Conservation (phyloP, 345 rosid genomes). For the Odontarrhena argentea region DNA sequence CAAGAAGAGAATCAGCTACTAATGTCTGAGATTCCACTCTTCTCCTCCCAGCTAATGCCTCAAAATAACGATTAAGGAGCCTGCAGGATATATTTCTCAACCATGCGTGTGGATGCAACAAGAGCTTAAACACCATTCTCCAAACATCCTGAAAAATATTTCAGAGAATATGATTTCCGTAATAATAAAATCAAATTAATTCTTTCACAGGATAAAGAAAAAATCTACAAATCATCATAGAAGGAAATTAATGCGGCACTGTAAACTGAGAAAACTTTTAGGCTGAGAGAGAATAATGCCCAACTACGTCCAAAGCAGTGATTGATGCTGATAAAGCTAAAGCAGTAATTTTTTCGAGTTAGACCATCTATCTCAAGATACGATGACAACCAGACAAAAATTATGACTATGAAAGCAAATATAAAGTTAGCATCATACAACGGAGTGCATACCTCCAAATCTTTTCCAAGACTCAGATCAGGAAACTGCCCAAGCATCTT, state of each 20-base stretch:
- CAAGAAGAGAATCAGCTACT: slow-evolving; percentile 46
- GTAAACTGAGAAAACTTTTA: slow-evolving; percentile 1
- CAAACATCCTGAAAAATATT: slow-evolving; percentile 64
- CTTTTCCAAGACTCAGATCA: slow-evolving; percentile 44
- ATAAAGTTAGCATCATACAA: slow-evolving; percentile 6
- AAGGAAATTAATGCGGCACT: slow-evolving; percentile 5
- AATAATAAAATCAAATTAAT: neutral
- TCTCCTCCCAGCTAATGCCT: slow-evolving; percentile 43
- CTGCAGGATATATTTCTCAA: slow-evolving; percentile 64
- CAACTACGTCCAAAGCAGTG: slow-evolving; percentile 10
- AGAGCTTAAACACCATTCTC: slow-evolving; percentile 65
- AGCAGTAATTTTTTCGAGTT: slow-evolving; percentile 4
- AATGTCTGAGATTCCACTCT: slow-evolving; percentile 41
- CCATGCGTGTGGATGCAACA: slow-evolving; percentile 84
- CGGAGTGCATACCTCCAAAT: slow-evolving; percentile 62
- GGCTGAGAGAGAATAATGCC: neutral
- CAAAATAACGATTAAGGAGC: slow-evolving; percentile 61
- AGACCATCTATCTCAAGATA: slow-evolving; percentile 8
- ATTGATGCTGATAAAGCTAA: neutral
- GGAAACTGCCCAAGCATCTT: slow-evolving; percentile 66
- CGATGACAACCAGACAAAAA: neutral
- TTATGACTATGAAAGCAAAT: neutral
- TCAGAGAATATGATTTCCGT: slow-evolving; percentile 11
- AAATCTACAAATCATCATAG: neutral
- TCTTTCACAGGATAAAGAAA: neutral